A percentile compares a stretch with the other conserved stretches of the same genome.
These are phyloP conservation scores for Seiridium cupressi DNA, from an alignment of 2,329 filamentous ascomycete species.

Conservation along the genomic window DNA sequence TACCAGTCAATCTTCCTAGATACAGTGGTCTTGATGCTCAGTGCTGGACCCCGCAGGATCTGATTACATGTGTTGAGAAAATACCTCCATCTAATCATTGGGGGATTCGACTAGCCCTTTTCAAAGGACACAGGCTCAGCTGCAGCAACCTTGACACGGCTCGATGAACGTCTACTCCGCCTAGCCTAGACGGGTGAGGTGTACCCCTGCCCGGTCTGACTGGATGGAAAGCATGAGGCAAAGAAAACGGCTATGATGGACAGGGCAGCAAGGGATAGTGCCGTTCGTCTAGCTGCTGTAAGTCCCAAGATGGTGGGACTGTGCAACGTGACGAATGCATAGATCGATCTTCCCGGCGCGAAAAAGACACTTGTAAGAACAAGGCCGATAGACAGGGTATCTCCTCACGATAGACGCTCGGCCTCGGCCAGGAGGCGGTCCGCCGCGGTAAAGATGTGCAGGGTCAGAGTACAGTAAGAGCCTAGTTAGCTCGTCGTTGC, in stretches of 20 bases:
- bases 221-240: background rate
- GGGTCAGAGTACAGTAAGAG: background rate
- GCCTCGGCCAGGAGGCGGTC: too few species aligned
- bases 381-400: background rate
- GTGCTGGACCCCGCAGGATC: background rate
- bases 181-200: background rate
- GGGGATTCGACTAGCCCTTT: background rate
- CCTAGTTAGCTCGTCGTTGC: background rate
- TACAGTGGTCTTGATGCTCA: background rate
- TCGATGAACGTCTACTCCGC: background rate
- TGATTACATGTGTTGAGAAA: background rate
- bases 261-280: background rate
- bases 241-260: background rate
- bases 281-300: background rate
- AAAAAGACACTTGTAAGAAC: background rate
- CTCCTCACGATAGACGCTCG: too few species aligned
- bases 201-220: background rate
- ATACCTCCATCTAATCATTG: too few species aligned
- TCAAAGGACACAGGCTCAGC: background rate
- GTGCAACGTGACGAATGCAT: conserved; percentile 3
- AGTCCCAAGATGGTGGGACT: conserved; percentile 4
- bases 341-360: conserved; percentile 5
- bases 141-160: background rate
- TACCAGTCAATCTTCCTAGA: background rate
- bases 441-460: background rate